Evolutionary conservation across 2,329 filamentous ascomycete species (phyloP).

Genomic region (Aspergillus piperis): DNA sequence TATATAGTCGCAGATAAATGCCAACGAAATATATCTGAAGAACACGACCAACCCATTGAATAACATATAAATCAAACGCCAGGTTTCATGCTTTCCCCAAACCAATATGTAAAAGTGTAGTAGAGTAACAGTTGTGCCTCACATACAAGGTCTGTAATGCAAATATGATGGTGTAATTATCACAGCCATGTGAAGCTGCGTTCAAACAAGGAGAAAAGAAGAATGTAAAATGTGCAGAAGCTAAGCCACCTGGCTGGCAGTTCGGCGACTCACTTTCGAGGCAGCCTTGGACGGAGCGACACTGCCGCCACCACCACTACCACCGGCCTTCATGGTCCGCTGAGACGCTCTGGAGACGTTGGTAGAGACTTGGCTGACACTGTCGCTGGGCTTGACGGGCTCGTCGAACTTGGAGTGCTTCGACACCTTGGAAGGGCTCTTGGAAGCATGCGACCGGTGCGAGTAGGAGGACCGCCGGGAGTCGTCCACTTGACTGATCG

Average conservation of each 20-base stretch:
- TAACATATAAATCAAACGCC: not conserved
- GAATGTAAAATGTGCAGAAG: not conserved
- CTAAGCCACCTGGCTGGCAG: slow-evolving; percentile 32
- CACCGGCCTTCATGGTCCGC: slow-evolving; percentile 32
- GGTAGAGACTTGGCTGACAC: slow-evolving; percentile 42
- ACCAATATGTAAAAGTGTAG: not conserved
- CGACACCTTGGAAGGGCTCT: slow-evolving; percentile 28
- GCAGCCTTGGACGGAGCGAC: slow-evolving; percentile 22
- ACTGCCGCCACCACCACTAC: slow-evolving; percentile 25
- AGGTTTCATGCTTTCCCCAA: not conserved
- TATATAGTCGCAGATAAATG: not conserved
- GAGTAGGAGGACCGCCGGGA: slow-evolving; percentile 30
- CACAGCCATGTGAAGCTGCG: not conserved
- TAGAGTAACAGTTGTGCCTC: not conserved
- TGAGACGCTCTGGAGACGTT: slow-evolving; percentile 31
- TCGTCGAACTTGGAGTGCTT: slow-evolving; percentile 40
- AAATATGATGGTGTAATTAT: not conserved
- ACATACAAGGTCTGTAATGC: not conserved
- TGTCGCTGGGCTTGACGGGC: slow-evolving; percentile 41
- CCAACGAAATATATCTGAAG: not conserved
- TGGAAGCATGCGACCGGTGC: slow-evolving; percentile 31
- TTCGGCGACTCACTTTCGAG: slow-evolving; percentile 33
- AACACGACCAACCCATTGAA: not conserved
- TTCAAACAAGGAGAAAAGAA: not conserved
- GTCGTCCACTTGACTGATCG: slow-evolving; percentile 66